Percentiles rank a stretch among this genome's conserved stretches.
Conservation (phyloP, 2,329 filamentous ascomycete genomes). For the Calonectria crousiana region DNA sequence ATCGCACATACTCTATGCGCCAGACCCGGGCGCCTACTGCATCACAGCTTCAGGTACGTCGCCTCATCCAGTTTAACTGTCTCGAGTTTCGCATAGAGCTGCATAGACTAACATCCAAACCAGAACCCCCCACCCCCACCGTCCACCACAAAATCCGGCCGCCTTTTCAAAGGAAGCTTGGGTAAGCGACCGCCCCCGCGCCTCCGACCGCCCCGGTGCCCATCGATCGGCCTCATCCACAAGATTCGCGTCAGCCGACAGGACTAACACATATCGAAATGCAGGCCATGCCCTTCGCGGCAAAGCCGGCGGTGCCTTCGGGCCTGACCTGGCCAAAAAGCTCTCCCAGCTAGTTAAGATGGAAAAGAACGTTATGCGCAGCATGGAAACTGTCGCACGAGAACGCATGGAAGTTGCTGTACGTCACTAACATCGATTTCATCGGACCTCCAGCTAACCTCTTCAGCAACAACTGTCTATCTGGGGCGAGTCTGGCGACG, state of each 20-base stretch:
- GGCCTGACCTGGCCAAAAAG: slow-evolving; percentile 95
- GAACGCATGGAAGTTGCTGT: slow-evolving; percentile 99
- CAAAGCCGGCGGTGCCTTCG: slow-evolving; percentile 81
- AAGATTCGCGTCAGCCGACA: neutral
- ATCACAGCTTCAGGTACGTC: slow-evolving; percentile 73
- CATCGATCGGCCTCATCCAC: neutral
- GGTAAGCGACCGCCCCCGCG: slow-evolving; percentile 67
- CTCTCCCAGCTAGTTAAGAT: slow-evolving; percentile 98
- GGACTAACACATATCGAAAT: slow-evolving; percentile 22
- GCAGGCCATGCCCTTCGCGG: slow-evolving; percentile 76
- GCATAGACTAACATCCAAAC: slow-evolving; percentile 22
- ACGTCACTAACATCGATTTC: slow-evolving; percentile 57
- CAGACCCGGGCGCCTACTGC: slow-evolving; percentile 95
- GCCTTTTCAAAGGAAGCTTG: slow-evolving; percentile 87
- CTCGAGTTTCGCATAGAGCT: neutral
- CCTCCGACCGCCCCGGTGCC: neutral
- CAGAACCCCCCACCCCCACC: slow-evolving; percentile 94
- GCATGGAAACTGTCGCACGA: slow-evolving; percentile 92
- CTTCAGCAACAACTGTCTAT: slow-evolving; percentile 95
- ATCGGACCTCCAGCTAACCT: slow-evolving; percentile 23
- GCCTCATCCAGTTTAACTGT: neutral
- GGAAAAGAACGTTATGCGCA: slow-evolving; percentile 99
- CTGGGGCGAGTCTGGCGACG: slow-evolving; percentile 95
- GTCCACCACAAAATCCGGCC: slow-evolving; percentile 90
- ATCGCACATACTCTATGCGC: slow-evolving; percentile 99